Evolutionary conservation across 2,329 filamentous ascomycete genomes (phyloP).

Genomic region (Colletotrichum paranaense): DNA sequence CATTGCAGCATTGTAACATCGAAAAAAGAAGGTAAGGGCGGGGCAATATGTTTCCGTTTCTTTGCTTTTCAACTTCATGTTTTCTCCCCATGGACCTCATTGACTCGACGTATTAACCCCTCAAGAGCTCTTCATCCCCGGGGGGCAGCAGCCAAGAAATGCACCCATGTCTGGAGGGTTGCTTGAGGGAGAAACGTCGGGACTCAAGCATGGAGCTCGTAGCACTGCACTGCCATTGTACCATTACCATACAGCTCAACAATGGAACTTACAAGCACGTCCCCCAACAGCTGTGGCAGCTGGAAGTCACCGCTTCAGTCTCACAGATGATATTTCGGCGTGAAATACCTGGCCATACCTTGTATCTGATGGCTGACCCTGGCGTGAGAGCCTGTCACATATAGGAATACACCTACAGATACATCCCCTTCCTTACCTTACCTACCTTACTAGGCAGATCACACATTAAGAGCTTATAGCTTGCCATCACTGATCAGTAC

Average conservation of each 20-base stretch:
- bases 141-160: not conserved
- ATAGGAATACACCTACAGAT: not conserved
- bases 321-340: not conserved
- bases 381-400: not conserved
- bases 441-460: not conserved
- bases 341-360: too few relatives aligned
- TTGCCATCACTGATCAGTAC: not conserved
- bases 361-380: not conserved
- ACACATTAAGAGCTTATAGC: not conserved
- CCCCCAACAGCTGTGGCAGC: not conserved
- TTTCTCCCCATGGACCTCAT: not conserved
- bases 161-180: not conserved
- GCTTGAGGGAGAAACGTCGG: not conserved
- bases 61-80: slow-evolving; percentile 10
- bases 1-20: not conserved
- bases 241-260: not conserved
- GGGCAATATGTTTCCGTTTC: slow-evolving; percentile 1
- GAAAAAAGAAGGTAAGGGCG: not conserved
- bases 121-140: not conserved
- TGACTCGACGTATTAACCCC: not conserved
- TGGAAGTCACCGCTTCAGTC: not conserved
- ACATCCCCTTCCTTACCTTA: not conserved
- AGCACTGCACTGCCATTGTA: not conserved
- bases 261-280: not conserved
- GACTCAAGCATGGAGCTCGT: not conserved